Percentiles rank a stretch among this genome's conserved stretches.
These are phyloP conservation scores for Boletus rubroflammeus DNA, from an alignment of 768 basidiomycete species.

Conservation along the genomic window DNA sequence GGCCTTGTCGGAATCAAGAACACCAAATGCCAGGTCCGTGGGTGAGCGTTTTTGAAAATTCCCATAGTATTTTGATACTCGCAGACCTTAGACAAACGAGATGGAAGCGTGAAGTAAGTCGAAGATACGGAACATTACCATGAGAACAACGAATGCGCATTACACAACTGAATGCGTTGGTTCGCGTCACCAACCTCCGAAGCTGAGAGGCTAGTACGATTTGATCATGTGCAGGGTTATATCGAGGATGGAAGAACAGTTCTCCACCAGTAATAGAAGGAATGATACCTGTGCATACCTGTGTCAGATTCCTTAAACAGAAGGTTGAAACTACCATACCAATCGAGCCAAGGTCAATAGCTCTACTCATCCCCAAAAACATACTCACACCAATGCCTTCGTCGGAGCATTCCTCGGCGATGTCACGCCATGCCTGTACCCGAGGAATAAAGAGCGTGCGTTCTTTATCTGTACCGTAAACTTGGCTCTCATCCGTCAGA, in stretches of 20 bases:
- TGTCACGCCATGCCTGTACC: slow-evolving; percentile 72
- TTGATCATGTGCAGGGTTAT: slow-evolving; percentile 65
- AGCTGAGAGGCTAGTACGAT: slow-evolving; percentile 71
- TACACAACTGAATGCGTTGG: slow-evolving; percentile 75
- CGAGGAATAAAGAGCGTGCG: slow-evolving; percentile 73
- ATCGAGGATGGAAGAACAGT: slow-evolving; percentile 90
- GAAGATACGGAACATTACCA: slow-evolving; percentile 44
- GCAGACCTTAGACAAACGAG: slow-evolving; percentile 46
- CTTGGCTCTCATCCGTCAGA: slow-evolving; percentile 54
- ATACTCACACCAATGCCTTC: slow-evolving; percentile 88
- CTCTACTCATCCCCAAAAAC: slow-evolving; percentile 77
- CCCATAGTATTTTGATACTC: slow-evolving; percentile 62
- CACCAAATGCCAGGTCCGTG: slow-evolving; percentile 75
- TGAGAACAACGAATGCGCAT: slow-evolving; percentile 82
- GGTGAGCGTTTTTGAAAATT: slow-evolving; percentile 65
- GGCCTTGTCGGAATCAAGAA: slow-evolving; percentile 78
- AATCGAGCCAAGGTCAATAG: slow-evolving; percentile 85
- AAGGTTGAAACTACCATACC: slow-evolving; percentile 40
- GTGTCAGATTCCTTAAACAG: slow-evolving; percentile 6
- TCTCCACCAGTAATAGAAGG: slow-evolving; percentile 83
- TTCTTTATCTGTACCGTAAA: slow-evolving; percentile 87
- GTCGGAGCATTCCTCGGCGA: slow-evolving; percentile 86
- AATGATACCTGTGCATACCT: slow-evolving; percentile 46
- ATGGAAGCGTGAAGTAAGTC: slow-evolving; percentile 6
- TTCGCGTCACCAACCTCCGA: slow-evolving; percentile 59